Evolutionary conservation across 2,329 filamentous ascomycete genomes (phyloP).

Genomic region (Pseudogymnoascus sp.): DNA sequence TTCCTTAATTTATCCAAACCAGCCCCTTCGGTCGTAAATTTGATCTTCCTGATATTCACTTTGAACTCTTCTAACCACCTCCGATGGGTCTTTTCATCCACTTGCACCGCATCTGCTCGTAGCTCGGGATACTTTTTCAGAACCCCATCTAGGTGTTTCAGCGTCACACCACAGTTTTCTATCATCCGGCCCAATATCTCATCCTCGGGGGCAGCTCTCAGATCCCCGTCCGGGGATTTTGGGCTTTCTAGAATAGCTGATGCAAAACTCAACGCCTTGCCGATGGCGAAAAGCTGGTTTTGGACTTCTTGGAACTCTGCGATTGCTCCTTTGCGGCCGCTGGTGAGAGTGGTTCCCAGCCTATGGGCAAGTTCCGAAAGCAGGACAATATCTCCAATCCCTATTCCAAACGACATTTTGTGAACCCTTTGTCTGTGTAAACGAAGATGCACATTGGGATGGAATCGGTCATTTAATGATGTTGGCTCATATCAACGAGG

Average conservation of each 20-base stretch:
- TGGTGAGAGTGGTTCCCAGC: background rate
- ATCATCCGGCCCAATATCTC: slow-evolving; percentile 10
- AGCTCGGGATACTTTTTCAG: slow-evolving; percentile 8
- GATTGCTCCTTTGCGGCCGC: background rate
- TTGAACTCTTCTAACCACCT: background rate
- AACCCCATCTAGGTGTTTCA: slow-evolving; percentile 7
- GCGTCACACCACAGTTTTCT: slow-evolving; percentile 6
- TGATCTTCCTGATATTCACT: slow-evolving; percentile 11
- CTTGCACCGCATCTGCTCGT: background rate
- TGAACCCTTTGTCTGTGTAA: background rate
- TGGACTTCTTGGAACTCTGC: slow-evolving; percentile 10
- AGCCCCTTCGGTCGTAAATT: slow-evolving; percentile 8
- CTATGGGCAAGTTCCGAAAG: background rate
- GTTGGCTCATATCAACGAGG: background rate
- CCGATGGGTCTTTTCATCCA: background rate
- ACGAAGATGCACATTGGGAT: background rate
- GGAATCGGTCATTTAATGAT: background rate
- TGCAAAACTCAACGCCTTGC: slow-evolving; percentile 8
- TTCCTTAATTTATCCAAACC: slow-evolving; percentile 6
- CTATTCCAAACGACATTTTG: slow-evolving; percentile 10
- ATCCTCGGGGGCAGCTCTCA: background rate
- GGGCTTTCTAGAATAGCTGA: background rate
- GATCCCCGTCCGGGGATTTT: background rate
- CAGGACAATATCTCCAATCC: slow-evolving; percentile 7
- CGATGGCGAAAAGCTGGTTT: slow-evolving; percentile 11